These are phyloP conservation scores for Leccinum griseonigrum DNA, from an alignment of 1,284 basidiomycete genomes.

Conservation along the genomic window DNA sequence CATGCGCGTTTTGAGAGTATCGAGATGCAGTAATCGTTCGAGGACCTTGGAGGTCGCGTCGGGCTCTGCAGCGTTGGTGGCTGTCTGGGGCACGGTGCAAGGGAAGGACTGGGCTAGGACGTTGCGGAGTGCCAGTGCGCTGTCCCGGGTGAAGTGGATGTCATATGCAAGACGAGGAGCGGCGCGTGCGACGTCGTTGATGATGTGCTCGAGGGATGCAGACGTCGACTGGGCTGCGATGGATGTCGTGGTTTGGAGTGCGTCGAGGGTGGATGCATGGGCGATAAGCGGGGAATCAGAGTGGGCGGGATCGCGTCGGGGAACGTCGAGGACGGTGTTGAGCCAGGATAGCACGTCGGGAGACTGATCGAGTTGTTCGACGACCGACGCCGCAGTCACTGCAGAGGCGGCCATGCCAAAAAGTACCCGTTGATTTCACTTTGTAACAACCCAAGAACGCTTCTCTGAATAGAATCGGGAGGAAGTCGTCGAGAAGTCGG, in stretches of 20 bases:
- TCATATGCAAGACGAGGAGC: constrained; percentile 90
- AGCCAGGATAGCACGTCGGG: constrained; percentile 64
- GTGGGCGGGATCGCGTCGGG: constrained; percentile 32
- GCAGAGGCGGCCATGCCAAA: constrained; percentile 25
- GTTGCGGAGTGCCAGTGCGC: constrained; percentile 71
- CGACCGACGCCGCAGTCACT: constrained; percentile 25
- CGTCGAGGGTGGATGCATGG: constrained; percentile 25
- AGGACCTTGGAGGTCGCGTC: constrained; percentile 61
- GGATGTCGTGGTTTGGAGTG: constrained; percentile 66
- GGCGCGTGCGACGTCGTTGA: constrained; percentile 86
- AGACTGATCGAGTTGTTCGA: constrained; percentile 37
- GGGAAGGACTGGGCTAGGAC: constrained; percentile 57
- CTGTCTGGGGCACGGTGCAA: neutral
- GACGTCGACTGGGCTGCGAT: constrained; percentile 87
- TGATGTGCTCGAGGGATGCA: constrained; percentile 77
- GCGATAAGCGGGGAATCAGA: constrained; percentile 12
- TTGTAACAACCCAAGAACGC: neutral
- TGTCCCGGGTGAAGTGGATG: constrained; percentile 92
- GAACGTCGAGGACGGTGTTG: constrained; percentile 50
- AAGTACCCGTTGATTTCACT: neutral
- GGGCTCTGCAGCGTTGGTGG: constrained; percentile 4
- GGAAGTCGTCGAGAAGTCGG: constrained; percentile 28
- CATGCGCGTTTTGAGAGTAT: constrained; percentile 83
- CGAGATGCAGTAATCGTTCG: constrained; percentile 73
- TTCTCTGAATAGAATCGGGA: neutral